Base-by-base conservation (phyloP, 2,329 filamentous ascomycete species). In the Stagonosporopsis cucurbitacearum region DNA sequence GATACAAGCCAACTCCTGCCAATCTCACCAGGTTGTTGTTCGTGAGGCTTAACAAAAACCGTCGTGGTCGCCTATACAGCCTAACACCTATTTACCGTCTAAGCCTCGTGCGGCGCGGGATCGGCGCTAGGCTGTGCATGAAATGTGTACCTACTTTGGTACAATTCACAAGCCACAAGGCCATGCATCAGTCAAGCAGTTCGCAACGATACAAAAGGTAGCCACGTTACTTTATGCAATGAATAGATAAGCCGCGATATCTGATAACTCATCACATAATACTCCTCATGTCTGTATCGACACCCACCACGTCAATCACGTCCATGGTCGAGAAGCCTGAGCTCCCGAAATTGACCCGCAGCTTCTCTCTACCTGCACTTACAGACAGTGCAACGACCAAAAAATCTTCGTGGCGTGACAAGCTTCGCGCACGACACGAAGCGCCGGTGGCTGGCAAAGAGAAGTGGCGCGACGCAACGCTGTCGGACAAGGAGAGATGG, bases 401-500 rank as follows among this genome's bases (percentile, higher is more conserved):
- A 9, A 51, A 51, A 17, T 22, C 17, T 4, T 58, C 52, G 8
- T 62, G 61, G 61, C 44, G 54, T 11, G 57, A 62, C 23, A 61
- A 55, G 40, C 37, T 57, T 1, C 56, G 47, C 37, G 41, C 42
- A 17, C 26, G 36, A 19, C 43, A 22, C 13, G 50, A 32, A 22
- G 30, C 45, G 32, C 52, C 50, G 20, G 40, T 48, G 13, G 43
- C 50, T 6, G 62, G 64, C 13, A 66, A 69, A 13, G 65, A 68
- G 11, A 59, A 42, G 20, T 69, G 64, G 65, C 56, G 62, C 32
- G 63, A 69, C 48, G 63, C 62, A 3, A 64, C 49, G 4, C 49
- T 68, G 17, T 60, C 54, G 33, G 65, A 70, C 2, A 58, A 69
- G 26, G 63, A 70, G 42, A 50, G 66, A 5, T 71, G 66, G 67